Evolutionary conservation across 129 eudicot genomes (phyloP).

Genomic region (Artemisia tridentata): DNA sequence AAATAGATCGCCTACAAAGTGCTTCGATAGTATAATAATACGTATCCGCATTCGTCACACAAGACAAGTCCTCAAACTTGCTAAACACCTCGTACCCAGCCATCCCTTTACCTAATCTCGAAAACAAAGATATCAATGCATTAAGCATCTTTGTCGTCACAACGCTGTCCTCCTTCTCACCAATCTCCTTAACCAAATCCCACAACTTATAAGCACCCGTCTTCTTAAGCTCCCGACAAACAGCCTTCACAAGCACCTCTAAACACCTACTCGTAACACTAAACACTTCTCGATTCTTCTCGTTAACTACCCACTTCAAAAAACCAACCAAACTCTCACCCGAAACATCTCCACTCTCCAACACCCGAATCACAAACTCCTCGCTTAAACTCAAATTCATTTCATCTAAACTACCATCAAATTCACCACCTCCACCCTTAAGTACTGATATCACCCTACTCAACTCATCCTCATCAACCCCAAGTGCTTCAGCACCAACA

Average conservation of each 20-base stretch:
- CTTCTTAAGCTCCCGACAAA: slow-evolving; percentile 40
- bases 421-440: slow-evolving; percentile 29
- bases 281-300: slow-evolving; percentile 30
- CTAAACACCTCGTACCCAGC: slow-evolving; percentile 73
- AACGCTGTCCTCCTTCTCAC: slow-evolving; percentile 49
- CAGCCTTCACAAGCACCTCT: slow-evolving; percentile 47
- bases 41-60: slow-evolving; percentile 56
- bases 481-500: slow-evolving; percentile 12
- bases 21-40: slow-evolving; percentile 71
- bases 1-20: slow-evolving; percentile 67
- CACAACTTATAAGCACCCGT: slow-evolving; percentile 57
- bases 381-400: slow-evolving; percentile 50
- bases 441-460: slow-evolving; percentile 51
- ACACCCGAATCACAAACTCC: slow-evolving; percentile 59
- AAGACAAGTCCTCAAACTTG: slow-evolving; percentile 63
- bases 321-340: slow-evolving; percentile 59
- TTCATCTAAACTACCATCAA: slow-evolving; percentile 31
- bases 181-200: slow-evolving; percentile 73
- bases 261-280: slow-evolving; percentile 31
- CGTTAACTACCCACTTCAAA: slow-evolving; percentile 44
- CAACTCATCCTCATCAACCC: slow-evolving; percentile 41
- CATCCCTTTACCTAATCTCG: slow-evolving; percentile 73
- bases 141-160: slow-evolving; percentile 64
- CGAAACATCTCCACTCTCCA: slow-evolving; percentile 45
- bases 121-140: slow-evolving; percentile 49